Conservation (phyloP, 768 basidiomycete genomes). For the Cyathus striatus region DNA sequence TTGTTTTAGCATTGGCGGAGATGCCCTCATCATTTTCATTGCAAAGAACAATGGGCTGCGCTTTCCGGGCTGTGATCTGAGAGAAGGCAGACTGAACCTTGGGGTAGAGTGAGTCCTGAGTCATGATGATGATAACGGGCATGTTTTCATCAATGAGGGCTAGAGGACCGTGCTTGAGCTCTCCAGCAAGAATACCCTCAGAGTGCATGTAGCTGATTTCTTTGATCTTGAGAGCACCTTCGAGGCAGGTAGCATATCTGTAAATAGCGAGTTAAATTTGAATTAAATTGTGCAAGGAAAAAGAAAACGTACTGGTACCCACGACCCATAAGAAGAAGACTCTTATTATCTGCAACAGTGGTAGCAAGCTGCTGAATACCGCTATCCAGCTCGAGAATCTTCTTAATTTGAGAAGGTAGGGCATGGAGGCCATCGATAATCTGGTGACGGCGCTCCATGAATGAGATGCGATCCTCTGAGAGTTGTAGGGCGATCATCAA, state of each 20-base stretch:
- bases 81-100: conserved; percentile 96
- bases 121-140: conserved; percentile 99
- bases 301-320: conserved; percentile 78
- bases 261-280: neutral
- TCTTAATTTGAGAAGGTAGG: conserved; percentile 87
- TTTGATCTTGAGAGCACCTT: conserved; percentile 99
- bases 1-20: conserved; percentile 70
- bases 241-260: conserved; percentile 92
- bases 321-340: conserved; percentile 92
- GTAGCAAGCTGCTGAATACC: conserved; percentile 77
- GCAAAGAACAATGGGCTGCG: conserved; percentile 91
- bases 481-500: conserved; percentile 98
- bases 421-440: conserved; percentile 92
- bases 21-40: conserved; percentile 88
- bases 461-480: conserved; percentile 93
- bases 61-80: conserved; percentile 97
- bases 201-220: conserved; percentile 94
- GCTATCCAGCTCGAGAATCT: conserved; percentile 76
- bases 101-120: conserved; percentile 94
- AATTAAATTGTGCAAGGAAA: conserved; percentile 6
- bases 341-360: conserved; percentile 77
- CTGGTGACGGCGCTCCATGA: conserved; percentile 83
- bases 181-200: conserved; percentile 92
- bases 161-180: conserved; percentile 97
- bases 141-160: conserved; percentile 98